Evolutionary conservation across 495 filamentous ascomycete species (phyloP).

Genomic region (Acidiella bohemica): DNA sequence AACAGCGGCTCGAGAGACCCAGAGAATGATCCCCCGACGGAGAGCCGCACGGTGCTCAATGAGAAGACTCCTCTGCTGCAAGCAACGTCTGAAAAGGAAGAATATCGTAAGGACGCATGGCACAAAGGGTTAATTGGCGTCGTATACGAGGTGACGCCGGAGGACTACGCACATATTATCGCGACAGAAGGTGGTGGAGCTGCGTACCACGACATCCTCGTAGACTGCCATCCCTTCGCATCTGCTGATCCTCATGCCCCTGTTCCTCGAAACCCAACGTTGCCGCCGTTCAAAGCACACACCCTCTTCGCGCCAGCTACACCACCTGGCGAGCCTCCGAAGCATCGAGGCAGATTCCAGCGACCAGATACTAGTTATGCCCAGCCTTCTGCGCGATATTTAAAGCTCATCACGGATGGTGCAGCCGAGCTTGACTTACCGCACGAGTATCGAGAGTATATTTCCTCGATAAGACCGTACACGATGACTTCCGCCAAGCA

Average conservation of each 20-base stretch:
- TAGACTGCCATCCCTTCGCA: conserved; percentile 55
- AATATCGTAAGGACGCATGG: conserved; percentile 45
- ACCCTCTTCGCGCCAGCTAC: conserved; percentile 43
- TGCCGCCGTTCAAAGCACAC: conserved; percentile 34
- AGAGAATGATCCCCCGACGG: conserved; percentile 6
- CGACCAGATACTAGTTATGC: conserved; percentile 56
- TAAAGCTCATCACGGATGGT: conserved; percentile 61
- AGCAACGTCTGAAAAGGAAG: conserved; percentile 20
- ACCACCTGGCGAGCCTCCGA: conserved; percentile 20
- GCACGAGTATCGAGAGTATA: conserved; percentile 53
- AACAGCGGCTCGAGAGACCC: conserved; percentile 51
- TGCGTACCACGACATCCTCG: conserved; percentile 67
- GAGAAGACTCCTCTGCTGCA: conserved; percentile 17
- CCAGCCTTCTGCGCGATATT: conserved; percentile 72
- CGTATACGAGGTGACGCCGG: conserved; percentile 78
- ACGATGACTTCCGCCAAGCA: conserved; percentile 53
- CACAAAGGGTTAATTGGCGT: conserved; percentile 73
- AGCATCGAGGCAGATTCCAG: conserved; percentile 23
- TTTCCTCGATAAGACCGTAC: conserved; percentile 54
- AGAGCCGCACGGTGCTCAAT: background rate
- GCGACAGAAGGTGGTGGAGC: conserved; percentile 78
- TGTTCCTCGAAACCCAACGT: conserved; percentile 28
- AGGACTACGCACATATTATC: conserved; percentile 76
- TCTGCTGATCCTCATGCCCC: conserved; percentile 17
- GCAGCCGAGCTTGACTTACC: conserved; percentile 68